phyloP scores from a whole-genome alignment of 257 asterid species.

The Striga asiatica region DNA sequence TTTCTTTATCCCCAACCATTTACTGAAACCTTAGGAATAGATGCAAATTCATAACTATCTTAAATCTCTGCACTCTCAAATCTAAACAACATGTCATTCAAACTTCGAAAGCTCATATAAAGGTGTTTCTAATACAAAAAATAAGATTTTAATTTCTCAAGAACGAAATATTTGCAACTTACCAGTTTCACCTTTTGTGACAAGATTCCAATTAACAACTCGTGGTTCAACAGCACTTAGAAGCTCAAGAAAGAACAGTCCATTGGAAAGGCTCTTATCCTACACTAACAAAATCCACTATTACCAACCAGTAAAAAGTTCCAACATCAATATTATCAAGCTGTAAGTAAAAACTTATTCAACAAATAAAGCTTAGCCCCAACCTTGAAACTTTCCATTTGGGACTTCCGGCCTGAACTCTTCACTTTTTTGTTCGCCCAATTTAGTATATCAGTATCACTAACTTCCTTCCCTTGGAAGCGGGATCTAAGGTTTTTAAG shows the following conservation, averaged over 20 bases:
- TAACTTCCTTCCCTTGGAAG: slow-evolving; percentile 81
- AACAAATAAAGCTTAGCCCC: slow-evolving; percentile 9
- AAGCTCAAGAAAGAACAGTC: slow-evolving; percentile 87
- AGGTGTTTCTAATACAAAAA: not conserved
- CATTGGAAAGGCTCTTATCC: slow-evolving; percentile 88
- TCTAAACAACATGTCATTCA: not conserved
- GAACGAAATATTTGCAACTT: slow-evolving; percentile 18
- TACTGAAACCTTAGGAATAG: too few species aligned
- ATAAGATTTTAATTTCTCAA: not conserved
- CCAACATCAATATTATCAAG: not conserved
- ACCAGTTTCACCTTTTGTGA: slow-evolving; percentile 93
- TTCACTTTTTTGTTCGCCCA: slow-evolving; percentile 95
- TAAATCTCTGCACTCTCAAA: slow-evolving; percentile 4
- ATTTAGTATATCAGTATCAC: slow-evolving; percentile 70
- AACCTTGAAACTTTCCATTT: slow-evolving; percentile 91
- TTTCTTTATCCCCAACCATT: not conserved
- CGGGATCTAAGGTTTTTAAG: slow-evolving; percentile 81
- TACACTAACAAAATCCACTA: slow-evolving; percentile 17
- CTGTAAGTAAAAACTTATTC: not conserved
- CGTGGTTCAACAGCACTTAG: slow-evolving; percentile 94
- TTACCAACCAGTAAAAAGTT: slow-evolving; percentile 10
- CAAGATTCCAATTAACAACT: slow-evolving; percentile 96
- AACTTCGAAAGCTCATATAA: too few species aligned
- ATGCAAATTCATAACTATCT: slow-evolving; percentile 1
- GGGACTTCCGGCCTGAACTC: slow-evolving; percentile 59